These are phyloP conservation scores for Solanum lycopersicoides DNA, from an alignment of 257 asterid genomes.

Conservation along the genomic window DNA sequence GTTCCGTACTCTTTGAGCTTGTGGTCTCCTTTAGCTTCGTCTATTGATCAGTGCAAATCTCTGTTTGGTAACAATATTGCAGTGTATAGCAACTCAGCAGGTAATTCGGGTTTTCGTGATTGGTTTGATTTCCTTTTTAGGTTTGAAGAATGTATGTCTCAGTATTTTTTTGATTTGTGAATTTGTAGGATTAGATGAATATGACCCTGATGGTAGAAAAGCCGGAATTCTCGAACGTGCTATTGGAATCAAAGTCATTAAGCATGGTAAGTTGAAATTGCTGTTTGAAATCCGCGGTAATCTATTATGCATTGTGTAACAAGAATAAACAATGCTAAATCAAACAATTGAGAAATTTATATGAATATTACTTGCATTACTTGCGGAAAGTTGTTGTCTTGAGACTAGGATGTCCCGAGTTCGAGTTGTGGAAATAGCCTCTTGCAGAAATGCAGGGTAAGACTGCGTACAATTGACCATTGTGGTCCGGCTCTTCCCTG, in stretches of 20 bases:
- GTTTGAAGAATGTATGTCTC: background rate
- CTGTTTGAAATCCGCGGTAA: background rate
- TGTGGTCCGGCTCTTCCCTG: background rate
- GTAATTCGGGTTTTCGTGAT: conserved; percentile 18
- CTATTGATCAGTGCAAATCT: conserved; percentile 64
- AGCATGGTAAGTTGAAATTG: conserved; percentile 49
- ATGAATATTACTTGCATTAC: background rate
- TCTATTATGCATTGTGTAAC: background rate
- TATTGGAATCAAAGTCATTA: conserved; percentile 75
- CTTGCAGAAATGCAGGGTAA: background rate
- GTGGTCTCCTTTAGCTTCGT: conserved; percentile 74
- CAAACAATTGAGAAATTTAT: background rate
- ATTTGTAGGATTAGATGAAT: conserved; percentile 63
- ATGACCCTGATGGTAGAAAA: conserved; percentile 75
- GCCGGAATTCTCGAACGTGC: conserved; percentile 71
- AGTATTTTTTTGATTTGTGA: background rate
- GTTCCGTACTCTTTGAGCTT: conserved; percentile 79
- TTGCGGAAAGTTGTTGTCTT: background rate
- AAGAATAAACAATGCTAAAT: background rate
- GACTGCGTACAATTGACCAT: background rate
- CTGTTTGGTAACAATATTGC: conserved; percentile 70
- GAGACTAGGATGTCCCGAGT: background rate
- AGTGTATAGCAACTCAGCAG: conserved; percentile 88
- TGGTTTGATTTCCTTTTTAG: background rate
- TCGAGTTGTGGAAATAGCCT: background rate